Conservation (phyloP, 1,284 basidiomycete genomes). For the Austropuccinia psidii region DNA sequence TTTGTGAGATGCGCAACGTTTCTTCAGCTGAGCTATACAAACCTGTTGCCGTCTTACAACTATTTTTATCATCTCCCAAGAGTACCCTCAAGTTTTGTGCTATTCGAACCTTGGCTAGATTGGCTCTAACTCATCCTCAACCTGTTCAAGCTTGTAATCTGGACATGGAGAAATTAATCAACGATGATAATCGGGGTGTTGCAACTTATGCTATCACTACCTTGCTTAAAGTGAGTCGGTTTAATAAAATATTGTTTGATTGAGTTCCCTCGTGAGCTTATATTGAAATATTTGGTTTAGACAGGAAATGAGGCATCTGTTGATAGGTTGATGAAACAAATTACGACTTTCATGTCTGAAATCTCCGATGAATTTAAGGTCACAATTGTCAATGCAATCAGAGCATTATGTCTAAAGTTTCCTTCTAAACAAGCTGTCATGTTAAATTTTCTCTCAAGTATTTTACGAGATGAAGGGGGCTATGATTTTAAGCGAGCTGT, state of each 20-base stretch:
- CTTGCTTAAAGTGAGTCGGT: conserved; percentile 67
- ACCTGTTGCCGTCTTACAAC: conserved; percentile 84
- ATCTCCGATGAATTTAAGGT: conserved; percentile 99
- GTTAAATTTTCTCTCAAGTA: conserved; percentile 88
- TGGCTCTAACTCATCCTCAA: conserved; percentile 71
- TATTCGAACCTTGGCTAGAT: conserved; percentile 83
- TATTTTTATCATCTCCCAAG: conserved; percentile 89
- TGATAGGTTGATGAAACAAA: conserved; percentile 98
- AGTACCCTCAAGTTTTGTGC: conserved; percentile 94
- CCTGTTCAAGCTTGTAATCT: conserved; percentile 91
- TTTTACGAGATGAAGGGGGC: conserved; percentile 91
- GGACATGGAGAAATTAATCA: conserved; percentile 94
- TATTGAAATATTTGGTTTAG: conserved; percentile 47
- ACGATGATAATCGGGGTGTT: conserved; percentile 89
- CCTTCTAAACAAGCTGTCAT: conserved; percentile 90
- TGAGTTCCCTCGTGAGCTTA: background rate
- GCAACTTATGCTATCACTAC: conserved; percentile 99
- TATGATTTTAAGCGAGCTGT: conserved; percentile 99
- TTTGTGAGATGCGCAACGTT: conserved; percentile 89
- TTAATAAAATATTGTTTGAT: conserved; percentile 35
- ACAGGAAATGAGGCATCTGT: conserved; percentile 99
- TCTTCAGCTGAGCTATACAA: conserved; percentile 69
- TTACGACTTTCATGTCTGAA: conserved; percentile 97
- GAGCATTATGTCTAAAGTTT: conserved; percentile 97
- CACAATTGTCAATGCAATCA: conserved; percentile 97